Evolutionary conservation across 768 basidiomycete genomes (phyloP), one percentile per base, ranked within the genome.

Genomic region (Panellus pusillus): DNA sequence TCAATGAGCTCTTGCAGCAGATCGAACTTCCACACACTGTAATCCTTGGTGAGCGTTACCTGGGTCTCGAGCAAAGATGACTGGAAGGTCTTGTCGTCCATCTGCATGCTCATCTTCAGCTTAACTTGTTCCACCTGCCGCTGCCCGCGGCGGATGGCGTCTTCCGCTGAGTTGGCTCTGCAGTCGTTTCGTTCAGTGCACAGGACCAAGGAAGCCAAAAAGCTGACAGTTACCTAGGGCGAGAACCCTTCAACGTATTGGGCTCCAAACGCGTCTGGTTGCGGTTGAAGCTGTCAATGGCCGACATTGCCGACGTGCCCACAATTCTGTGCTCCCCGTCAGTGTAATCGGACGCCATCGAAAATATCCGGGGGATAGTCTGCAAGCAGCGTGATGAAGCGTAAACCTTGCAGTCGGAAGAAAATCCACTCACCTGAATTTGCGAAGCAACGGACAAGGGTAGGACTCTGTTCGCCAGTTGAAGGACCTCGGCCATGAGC

Each of bases 61-160:
- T 93, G 91, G 2, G 93, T 92, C 62, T 97, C 93, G 18, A 94
- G 76, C 45, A 99, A 74, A 37, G 78, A 80, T 4, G 85, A 76
- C 65, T 95, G 92, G 70, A 98, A 99, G 4, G 88, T 82, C 67
- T 80, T 87, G 68, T 98, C 97, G 66, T 99, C 97, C 83, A 98
- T 91, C 71, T 93, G 90, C 81, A 97, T 84, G 55, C 87, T 89
- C 65, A 89, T 80, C 66, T 93, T 92, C 49, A 97, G 77, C 69
- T 91, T 94, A 20, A 83, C 86, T 63, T 93, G 90, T 62, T 97
- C 93, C 2, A 95, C 87, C 61, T 93, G 92, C 55, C 91, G 79
- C 69, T 97, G 95, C 12, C 91, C 91, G 42, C 93, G 80, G 28
- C 90, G 82, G 29, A 95, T 80, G 2, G 90, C 81, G 63, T 98